A percentile compares a stretch with the other conserved stretches of the same genome.
These are phyloP conservation scores for Exophiala phaeomuriformis DNA, from an alignment of 2,329 filamentous ascomycete genomes.

Conservation along the genomic window DNA sequence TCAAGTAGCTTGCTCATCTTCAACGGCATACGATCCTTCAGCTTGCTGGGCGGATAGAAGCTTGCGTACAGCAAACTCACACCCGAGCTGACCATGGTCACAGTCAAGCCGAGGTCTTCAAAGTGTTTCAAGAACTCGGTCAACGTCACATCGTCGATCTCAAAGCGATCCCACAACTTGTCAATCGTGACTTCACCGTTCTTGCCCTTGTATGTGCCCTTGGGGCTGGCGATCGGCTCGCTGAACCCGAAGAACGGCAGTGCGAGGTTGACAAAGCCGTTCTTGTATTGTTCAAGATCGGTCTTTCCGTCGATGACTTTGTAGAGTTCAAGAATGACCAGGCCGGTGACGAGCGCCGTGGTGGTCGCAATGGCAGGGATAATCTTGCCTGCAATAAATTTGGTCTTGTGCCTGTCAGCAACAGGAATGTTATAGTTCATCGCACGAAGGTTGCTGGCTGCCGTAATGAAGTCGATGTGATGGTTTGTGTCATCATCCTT, in stretches of 20 bases:
- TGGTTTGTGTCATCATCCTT: conserved; percentile 98
- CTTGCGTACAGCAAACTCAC: conserved; percentile 89
- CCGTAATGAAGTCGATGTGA: conserved; percentile 98
- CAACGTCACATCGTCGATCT: conserved; percentile 72
- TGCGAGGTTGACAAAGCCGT: conserved; percentile 93
- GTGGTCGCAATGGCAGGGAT: conserved; percentile 98
- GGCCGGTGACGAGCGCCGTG: conserved; percentile 86
- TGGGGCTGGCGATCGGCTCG: conserved; percentile 88
- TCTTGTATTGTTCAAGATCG: conserved; percentile 99
- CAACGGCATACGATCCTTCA: conserved; percentile 73
- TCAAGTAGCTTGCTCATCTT: conserved; percentile 86
- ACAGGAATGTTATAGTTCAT: conserved; percentile 96
- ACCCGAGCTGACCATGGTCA: conserved; percentile 95
- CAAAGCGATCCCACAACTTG: conserved; percentile 97
- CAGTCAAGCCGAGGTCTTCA: conserved; percentile 66
- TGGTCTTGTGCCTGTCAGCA: conserved; percentile 94
- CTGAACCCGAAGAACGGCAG: conserved; percentile 98
- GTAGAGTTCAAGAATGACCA: conserved; percentile 88
- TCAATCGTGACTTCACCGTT: conserved; percentile 76
- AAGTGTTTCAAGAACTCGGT: conserved; percentile 78
- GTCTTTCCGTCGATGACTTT: conserved; percentile 94
- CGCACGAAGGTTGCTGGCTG: conserved; percentile 89
- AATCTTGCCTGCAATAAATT: conserved; percentile 99
- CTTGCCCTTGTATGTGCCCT: conserved; percentile 78
- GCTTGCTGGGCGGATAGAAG: conserved; percentile 77